Percentiles rank a stretch among this genome's conserved stretches.
These are phyloP conservation scores for Pichia paraexigua DNA, from an alignment of 805 yeast species.

Conservation along the genomic window DNA sequence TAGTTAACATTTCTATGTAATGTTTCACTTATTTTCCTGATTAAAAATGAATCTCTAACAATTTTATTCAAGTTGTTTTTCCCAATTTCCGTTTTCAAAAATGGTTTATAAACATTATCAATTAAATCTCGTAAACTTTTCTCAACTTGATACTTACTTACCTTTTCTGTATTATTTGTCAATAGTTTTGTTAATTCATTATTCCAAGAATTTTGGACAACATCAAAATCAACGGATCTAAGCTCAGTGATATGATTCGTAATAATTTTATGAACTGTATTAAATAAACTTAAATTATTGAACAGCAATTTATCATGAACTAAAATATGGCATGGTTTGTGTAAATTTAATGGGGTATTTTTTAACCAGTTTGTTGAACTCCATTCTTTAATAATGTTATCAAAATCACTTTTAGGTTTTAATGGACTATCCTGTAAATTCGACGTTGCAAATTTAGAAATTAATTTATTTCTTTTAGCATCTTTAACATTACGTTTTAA, in stretches of 20 bases:
- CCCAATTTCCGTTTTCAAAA: constrained; percentile 5
- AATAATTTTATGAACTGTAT: constrained; percentile 13
- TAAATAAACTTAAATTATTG: constrained; percentile 13
- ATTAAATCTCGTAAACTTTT: constrained; percentile 14
- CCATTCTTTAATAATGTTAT: constrained; percentile 20
- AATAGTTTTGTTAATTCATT: constrained; percentile 11
- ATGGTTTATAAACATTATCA: constrained; percentile 17
- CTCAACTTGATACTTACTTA: constrained; percentile 3
- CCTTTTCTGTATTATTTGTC: neutral
- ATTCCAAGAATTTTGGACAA: constrained; percentile 12
- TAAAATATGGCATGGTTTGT: constrained; percentile 18
- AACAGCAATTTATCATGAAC: constrained; percentile 23
- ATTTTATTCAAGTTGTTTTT: constrained; percentile 3
- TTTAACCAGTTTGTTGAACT: constrained; percentile 17
- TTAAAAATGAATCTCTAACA: constrained; percentile 8
- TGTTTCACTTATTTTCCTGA: constrained; percentile 5
- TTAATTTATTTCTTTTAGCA: neutral
- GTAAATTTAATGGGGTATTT: constrained; percentile 10
- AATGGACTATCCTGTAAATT: neutral
- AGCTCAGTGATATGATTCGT: constrained; percentile 2
- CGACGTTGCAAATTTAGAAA: constrained; percentile 3
- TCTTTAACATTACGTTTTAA: neutral
- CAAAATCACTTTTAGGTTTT: constrained; percentile 15
- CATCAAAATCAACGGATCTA: neutral
- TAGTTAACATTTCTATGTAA: constrained; percentile 3